Evolutionary conservation across 768 basidiomycete species (phyloP).

Genomic region (Jaapia argillacea): DNA sequence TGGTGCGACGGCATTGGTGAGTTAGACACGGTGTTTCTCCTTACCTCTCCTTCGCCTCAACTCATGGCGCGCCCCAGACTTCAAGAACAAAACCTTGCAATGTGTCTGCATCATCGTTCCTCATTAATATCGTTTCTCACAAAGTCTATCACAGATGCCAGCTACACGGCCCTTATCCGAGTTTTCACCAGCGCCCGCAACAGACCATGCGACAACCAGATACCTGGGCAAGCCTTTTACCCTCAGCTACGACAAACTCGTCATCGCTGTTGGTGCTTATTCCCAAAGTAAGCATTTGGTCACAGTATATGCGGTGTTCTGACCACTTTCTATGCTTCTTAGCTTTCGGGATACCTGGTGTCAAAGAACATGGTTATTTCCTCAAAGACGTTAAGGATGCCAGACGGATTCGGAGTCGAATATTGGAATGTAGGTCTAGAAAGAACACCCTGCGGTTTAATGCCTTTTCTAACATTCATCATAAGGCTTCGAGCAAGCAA

Average conservation of each 20-base stretch:
- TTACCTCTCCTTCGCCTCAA: not conserved
- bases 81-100: constrained; percentile 44
- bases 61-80: constrained; percentile 30
- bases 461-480: too few species aligned
- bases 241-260: constrained; percentile 67
- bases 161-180: constrained; percentile 39
- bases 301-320: not conserved
- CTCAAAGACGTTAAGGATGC: constrained; percentile 75
- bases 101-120: constrained; percentile 34
- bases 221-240: constrained; percentile 34
- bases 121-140: not conserved
- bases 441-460: too few species aligned
- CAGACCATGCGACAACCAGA: constrained; percentile 11
- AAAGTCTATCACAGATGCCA: constrained; percentile 36
- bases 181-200: constrained; percentile 7
- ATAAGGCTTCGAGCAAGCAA: constrained; percentile 76
- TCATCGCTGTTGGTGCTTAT: constrained; percentile 82
- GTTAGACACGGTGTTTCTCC: too few species aligned
- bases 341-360: constrained; percentile 63
- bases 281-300: constrained; percentile 47
- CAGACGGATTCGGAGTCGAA: constrained; percentile 54
- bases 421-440: constrained; percentile 52
- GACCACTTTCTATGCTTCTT: not conserved
- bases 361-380: constrained; percentile 76
- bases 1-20: constrained; percentile 69